phyloP scores from a whole-genome alignment of 306 rosid species.

The Sicyos edulis region DNA sequence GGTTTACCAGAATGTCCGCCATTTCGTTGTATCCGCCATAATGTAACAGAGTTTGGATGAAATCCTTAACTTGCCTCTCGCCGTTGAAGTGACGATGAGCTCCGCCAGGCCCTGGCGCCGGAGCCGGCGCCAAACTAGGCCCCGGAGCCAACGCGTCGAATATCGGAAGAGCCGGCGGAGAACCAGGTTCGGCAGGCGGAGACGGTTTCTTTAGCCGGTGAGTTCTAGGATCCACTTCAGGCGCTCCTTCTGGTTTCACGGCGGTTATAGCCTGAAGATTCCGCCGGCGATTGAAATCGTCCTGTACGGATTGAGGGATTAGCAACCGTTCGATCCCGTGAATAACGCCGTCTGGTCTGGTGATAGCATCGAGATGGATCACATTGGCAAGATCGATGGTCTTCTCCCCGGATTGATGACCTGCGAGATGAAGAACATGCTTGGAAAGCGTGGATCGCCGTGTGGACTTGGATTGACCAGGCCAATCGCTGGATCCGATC shows the following conservation, averaged over 20 bases:
- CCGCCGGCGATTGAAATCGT: conserved; percentile 27
- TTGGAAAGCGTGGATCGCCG: conserved; percentile 15
- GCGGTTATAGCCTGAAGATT: conserved; percentile 25
- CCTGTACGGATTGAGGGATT: conserved; percentile 26
- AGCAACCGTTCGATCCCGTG: conserved; percentile 31
- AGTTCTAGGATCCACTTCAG: conserved; percentile 31
- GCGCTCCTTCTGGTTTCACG: conserved; percentile 31
- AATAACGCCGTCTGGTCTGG: conserved; percentile 28
- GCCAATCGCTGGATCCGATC: conserved; percentile 23
- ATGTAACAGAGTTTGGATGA: conserved; percentile 27
- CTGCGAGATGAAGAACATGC: conserved; percentile 15
- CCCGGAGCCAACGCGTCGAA: conserved; percentile 29
- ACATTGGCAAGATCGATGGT: conserved; percentile 25
- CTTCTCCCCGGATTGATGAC: conserved; percentile 22
- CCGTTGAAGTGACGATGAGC: conserved; percentile 29
- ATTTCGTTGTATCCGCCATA: conserved; percentile 31
- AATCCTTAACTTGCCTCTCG: conserved; percentile 27
- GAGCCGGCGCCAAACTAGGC: conserved; percentile 29
- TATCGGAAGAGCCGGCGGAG: conserved; percentile 26
- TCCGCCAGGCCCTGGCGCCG: conserved; percentile 31
- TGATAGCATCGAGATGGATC: conserved; percentile 24
- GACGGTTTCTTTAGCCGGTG: conserved; percentile 27
- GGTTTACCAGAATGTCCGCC: conserved; percentile 31
- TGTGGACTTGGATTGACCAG: conserved; percentile 13
- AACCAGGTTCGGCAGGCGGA: conserved; percentile 26